Evolutionary conservation across 2,329 filamentous ascomycete species (phyloP), one percentile per base, ranked within the genome.

Genomic region (Colletotrichum gloeosporioides): DNA sequence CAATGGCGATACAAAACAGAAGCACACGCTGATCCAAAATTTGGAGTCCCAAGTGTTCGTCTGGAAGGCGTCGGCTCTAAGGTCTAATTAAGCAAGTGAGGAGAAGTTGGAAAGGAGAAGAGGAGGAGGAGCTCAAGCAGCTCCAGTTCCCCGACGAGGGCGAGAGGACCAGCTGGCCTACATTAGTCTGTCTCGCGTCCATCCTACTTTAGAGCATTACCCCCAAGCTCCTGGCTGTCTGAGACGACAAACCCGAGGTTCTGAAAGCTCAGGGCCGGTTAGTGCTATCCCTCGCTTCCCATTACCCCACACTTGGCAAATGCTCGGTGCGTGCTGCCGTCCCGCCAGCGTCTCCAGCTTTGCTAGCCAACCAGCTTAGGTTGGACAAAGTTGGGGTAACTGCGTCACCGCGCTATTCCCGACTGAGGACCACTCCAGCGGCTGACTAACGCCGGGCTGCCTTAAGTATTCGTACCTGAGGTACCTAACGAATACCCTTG

Each of bases 291-390:
- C 64, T 69, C 44, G n/a, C n/a, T 53, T 53, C n/a, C 4, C 44
- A 53, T 53, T 76, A 66, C 74, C 74, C 74, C 74, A 76, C 74
- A 74, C 64, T 76, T 74, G 71, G 70, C 64, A 69, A 63, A 22
- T 71, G 68, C 53, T 53, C 53, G 65, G 44, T 53, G 44, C 44
- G 44, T 13, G 44, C 44, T 53, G 44, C 44, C 44, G 44, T 53
- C 44, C 44, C 44, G n/a, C 44, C n/a, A 53, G 44, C n/a, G 44
- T 53, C 44, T 53, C 44, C 62, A 32, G 34, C 55, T 59, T 44
- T 53, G 44, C n/a, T n/a, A 49, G 44, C 44, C n/a, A 49, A 49
- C 31, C 39, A 22, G 44, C n/a, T 10, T 12, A 63, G 44, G 13
- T 61, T 32, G 25, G 57, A 13, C 22, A 53, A 74, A 61, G 71